Evolutionary conservation across 169 alveolate species (phyloP).

Genomic region (Neospora caninum): DNA sequence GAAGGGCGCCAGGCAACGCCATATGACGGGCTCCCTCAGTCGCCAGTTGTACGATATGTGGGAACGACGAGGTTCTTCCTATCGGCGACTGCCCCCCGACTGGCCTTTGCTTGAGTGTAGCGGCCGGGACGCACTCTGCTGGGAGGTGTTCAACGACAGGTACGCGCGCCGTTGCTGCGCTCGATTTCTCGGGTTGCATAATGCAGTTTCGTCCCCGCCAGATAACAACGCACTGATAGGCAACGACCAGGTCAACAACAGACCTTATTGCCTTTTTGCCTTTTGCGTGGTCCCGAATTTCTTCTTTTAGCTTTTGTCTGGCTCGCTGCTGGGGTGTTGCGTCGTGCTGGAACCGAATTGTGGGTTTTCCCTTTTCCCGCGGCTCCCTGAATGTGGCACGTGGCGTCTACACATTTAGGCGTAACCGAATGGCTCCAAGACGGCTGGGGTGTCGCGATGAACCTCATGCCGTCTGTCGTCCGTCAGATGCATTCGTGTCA

Average conservation of each 20-base stretch:
- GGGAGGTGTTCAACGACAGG: slow-evolving; percentile 63
- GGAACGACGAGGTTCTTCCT: slow-evolving; percentile 47
- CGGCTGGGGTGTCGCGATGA: no score
- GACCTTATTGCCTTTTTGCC: neutral
- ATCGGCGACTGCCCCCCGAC: slow-evolving; percentile 52
- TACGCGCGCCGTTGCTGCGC: neutral
- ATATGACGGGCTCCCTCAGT: slow-evolving; percentile 14
- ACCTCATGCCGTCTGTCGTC: no score
- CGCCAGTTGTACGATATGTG: slow-evolving; percentile 44
- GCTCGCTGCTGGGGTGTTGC: neutral
- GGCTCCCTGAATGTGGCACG: no score
- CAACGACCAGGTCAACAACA: neutral
- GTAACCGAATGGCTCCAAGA: no score
- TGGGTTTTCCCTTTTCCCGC: no score
- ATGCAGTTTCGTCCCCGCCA: no score
- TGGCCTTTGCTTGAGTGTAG: slow-evolving; percentile 33
- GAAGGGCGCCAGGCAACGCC: slow-evolving; percentile 8
- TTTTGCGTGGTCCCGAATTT: neutral
- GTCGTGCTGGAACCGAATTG: no score
- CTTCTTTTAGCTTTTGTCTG: neutral
- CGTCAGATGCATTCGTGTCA: no score
- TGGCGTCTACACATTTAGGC: no score
- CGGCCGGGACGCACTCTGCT: slow-evolving; percentile 50
- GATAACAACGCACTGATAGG: neutral
- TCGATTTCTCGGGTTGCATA: no score